Percentiles rank a stretch among this genome's conserved stretches.
phyloP scores from a whole-genome alignment of 169 alveolate genomes.

The Cryptosporidium sp. region DNA sequence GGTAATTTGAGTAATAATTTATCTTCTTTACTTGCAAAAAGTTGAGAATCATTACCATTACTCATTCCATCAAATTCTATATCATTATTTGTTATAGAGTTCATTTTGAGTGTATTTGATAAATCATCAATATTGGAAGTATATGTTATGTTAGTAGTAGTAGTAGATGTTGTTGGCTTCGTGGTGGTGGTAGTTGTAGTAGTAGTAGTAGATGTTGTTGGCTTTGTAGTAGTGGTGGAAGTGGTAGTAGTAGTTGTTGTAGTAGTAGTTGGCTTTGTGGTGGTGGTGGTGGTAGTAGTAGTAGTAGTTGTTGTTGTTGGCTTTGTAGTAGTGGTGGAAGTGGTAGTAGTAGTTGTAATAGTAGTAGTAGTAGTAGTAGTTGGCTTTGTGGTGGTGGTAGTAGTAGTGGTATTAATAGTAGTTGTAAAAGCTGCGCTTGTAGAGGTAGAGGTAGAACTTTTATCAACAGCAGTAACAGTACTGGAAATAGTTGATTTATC shows the following conservation, averaged over 20 bases:
- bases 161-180: neutral
- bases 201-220: slow-evolving; percentile 52
- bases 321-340: neutral
- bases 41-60: neutral
- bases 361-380: neutral
- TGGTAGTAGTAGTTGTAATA: neutral
- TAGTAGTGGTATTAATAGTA: neutral
- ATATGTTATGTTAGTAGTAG: neutral
- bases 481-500: no score
- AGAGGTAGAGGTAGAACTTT: no score
- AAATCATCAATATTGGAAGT: neutral
- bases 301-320: slow-evolving; percentile 73
- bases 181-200: slow-evolving; percentile 73
- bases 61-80: slow-evolving; percentile 32
- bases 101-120: neutral
- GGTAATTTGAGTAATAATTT: neutral
- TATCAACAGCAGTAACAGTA: no score
- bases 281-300: slow-evolving; percentile 66
- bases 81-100: neutral
- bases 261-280: slow-evolving; percentile 65
- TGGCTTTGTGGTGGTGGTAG: neutral
- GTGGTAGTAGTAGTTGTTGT: slow-evolving; percentile 50
- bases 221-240: slow-evolving; percentile 48
- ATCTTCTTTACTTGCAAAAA: slow-evolving; percentile 1
- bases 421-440: no score